Evolutionary conservation across 2,329 filamentous ascomycete genomes (phyloP).

Genomic region (Epichloe elymi): DNA sequence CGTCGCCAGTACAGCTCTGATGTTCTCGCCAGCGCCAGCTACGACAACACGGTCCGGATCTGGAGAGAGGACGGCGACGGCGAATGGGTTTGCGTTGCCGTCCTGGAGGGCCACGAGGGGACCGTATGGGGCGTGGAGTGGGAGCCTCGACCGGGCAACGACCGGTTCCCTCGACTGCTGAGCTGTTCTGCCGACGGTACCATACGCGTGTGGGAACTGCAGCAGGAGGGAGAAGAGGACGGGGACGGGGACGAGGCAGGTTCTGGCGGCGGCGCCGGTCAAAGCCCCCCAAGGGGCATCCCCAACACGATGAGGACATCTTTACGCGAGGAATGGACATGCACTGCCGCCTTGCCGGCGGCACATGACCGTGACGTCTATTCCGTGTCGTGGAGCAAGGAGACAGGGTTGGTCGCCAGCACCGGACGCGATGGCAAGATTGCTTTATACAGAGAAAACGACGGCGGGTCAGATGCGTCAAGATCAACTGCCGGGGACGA

Average conservation of each 20-base stretch:
- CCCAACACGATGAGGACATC: slow-evolving; percentile 81
- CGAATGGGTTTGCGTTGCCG: slow-evolving; percentile 83
- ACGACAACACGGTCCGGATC: slow-evolving; percentile 80
- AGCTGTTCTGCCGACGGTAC: slow-evolving; percentile 79
- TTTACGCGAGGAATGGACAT: slow-evolving; percentile 71
- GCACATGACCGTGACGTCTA: slow-evolving; percentile 75
- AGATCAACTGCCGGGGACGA: not conserved
- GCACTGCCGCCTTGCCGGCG: slow-evolving; percentile 61
- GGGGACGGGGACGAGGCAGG: slow-evolving; percentile 14
- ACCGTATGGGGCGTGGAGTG: slow-evolving; percentile 87
- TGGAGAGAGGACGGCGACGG: slow-evolving; percentile 81
- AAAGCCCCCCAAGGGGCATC: slow-evolving; percentile 41
- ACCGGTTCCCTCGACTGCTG: slow-evolving; percentile 48
- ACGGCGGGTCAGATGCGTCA: slow-evolving; percentile 8
- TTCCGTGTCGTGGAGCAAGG: slow-evolving; percentile 68
- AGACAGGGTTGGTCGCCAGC: slow-evolving; percentile 68
- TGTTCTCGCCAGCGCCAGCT: slow-evolving; percentile 78
- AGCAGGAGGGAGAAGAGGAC: slow-evolving; percentile 32
- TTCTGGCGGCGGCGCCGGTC: slow-evolving; percentile 20
- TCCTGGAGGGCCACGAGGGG: slow-evolving; percentile 65
- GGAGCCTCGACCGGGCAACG: slow-evolving; percentile 35
- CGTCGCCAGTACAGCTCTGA: slow-evolving; percentile 45
- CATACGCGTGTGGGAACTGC: slow-evolving; percentile 65
- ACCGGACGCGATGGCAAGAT: slow-evolving; percentile 78
- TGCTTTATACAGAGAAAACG: slow-evolving; percentile 60